These are phyloP conservation scores for Naganishia sp. DNA, from an alignment of 1,284 basidiomycete genomes.

Conservation along the genomic window DNA sequence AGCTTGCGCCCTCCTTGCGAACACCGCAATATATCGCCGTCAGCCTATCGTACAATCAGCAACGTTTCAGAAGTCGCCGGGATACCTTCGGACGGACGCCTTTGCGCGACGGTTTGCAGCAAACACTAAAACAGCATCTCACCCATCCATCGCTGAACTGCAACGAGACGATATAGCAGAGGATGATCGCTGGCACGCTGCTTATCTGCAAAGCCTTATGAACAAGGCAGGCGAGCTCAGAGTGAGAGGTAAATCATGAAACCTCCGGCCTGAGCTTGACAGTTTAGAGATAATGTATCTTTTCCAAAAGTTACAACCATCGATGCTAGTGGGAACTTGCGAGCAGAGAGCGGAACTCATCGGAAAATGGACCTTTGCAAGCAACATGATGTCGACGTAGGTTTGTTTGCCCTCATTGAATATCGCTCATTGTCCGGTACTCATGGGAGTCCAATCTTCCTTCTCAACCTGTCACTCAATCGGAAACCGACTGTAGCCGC, in stretches of 20 bases:
- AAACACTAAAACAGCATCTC: too few relatives aligned
- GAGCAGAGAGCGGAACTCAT: slow-evolving; percentile 85
- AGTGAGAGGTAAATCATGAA: slow-evolving; percentile 45
- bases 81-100: too few relatives aligned
- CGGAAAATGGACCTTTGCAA: slow-evolving; percentile 83
- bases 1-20: too few relatives aligned
- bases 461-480: neutral
- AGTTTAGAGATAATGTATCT: slow-evolving; percentile 21
- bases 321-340: slow-evolving; percentile 81
- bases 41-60: too few relatives aligned
- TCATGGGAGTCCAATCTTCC: slow-evolving; percentile 24
- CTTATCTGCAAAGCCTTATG: slow-evolving; percentile 52
- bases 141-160: too few relatives aligned
- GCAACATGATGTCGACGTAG: slow-evolving; percentile 84
- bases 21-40: too few relatives aligned
- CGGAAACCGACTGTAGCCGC: slow-evolving; percentile 61
- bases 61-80: too few relatives aligned
- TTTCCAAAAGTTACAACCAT: slow-evolving; percentile 71
- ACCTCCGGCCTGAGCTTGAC: neutral
- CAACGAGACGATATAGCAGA: neutral
- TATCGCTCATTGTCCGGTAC: neutral
- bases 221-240: slow-evolving; percentile 53
- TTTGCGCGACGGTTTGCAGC: too few relatives aligned
- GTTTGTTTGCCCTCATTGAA: slow-evolving; percentile 39
- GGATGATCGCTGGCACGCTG: slow-evolving; percentile 24